Evolutionary conservation across 768 basidiomycete genomes (phyloP), one percentile per base, ranked within the genome.

Genomic region (Xerocomellus intermedius): DNA sequence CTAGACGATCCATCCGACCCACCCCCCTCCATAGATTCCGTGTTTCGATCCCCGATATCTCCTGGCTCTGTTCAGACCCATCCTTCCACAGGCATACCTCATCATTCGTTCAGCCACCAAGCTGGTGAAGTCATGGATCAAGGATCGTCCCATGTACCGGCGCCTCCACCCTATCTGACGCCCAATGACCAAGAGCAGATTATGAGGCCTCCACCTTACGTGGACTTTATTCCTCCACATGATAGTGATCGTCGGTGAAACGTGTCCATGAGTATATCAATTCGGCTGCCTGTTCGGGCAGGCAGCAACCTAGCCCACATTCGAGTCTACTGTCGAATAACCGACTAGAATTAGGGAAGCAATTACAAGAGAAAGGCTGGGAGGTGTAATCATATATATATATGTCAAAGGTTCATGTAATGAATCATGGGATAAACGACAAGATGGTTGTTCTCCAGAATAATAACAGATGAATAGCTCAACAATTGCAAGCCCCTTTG

Each of bases 1-100:
- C 80, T 92, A 75, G 91, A 94, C 63, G 91, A 94, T 69, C 91
- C 91, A 21, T 86, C 85, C 2, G 91, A 94, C 67, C 91, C 91
- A 21, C 91, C 91, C 5, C 91, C 91, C 13, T 89, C 88, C 7
- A 94, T 94, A 62, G 89, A 94, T 69, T 91, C 88, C 9, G 86
- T 84, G 46, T 91, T 87, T 64, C 78, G 78, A 62, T 73, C 74
- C 8, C 73, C 54, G 56, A 58, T 48, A 13, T 69, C 49, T 46
- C 60, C 58, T 55, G 64, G 49, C 26, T 19, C 55, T 36, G 57
- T 54, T 28, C 63, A 62, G 46, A 24, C 52, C 21, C 60, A 56
- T 45, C 42, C 67, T 14, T 43, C 70, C 13, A 59, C 67, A 33
- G 69, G 76, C n/a, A 72, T 74, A 39, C 38, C 61, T 22, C 64